Percentiles rank a stretch among this genome's conserved stretches.
These are phyloP conservation scores for Rhodotorula sp. DNA, from an alignment of 1,284 basidiomycete genomes.

Conservation along the genomic window DNA sequence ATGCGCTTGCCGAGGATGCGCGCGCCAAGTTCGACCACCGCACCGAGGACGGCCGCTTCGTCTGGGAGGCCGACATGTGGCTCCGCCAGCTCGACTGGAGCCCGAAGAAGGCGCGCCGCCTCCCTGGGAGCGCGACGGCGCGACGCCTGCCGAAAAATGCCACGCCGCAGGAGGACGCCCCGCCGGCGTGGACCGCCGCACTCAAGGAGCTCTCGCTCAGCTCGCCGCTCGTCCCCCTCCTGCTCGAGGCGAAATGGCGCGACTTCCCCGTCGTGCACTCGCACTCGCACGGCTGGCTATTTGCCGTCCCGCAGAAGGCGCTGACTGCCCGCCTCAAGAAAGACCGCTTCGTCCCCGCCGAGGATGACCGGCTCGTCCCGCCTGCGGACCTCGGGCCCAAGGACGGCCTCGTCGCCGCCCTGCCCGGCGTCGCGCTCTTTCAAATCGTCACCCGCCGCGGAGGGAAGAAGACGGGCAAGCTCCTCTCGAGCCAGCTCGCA, in stretches of 20 bases:
- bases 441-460: conserved; percentile 4
- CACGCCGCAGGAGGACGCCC: background rate
- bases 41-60: conserved; percentile 47
- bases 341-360: conserved; percentile 38
- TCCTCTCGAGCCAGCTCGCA: conserved; percentile 13
- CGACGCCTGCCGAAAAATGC: conserved; percentile 8
- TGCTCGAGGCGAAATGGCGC: conserved; percentile 42
- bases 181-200: conserved; percentile 25
- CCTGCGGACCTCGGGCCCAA: conserved; percentile 24
- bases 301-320: conserved; percentile 27
- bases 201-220: conserved; percentile 28
- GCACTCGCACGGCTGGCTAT: conserved; percentile 46
- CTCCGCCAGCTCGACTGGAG: conserved; percentile 92
- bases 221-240: conserved; percentile 40
- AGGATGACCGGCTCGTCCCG: conserved; percentile 45
- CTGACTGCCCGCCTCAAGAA: background rate
- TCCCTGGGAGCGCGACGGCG: conserved; percentile 24
- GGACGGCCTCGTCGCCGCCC: conserved; percentile 30
- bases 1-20: conserved; percentile 64
- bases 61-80: conserved; percentile 81
- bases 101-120: conserved; percentile 62
- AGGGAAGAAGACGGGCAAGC: background rate
- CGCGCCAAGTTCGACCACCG: conserved; percentile 57
- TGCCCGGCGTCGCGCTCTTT: conserved; percentile 17
- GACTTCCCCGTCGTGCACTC: conserved; percentile 41